Evolutionary conservation across 2,329 filamentous ascomycete species (phyloP).

Genomic region (Xylaria sp.): DNA sequence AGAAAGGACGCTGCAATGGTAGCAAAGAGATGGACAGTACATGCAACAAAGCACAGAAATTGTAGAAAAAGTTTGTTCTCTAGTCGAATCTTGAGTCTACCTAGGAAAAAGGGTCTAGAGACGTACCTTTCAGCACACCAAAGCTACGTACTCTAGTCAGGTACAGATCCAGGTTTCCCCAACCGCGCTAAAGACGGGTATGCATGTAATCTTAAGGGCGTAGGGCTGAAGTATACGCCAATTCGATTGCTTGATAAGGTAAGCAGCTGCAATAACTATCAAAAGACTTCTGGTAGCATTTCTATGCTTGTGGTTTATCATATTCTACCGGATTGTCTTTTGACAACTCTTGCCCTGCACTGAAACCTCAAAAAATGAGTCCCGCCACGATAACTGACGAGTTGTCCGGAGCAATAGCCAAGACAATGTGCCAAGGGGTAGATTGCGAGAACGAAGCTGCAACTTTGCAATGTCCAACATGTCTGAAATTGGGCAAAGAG

Average conservation of each 20-base stretch:
- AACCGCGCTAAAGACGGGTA: background rate
- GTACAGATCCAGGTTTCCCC: background rate
- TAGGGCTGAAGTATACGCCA: conserved; percentile 13
- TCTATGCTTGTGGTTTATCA: background rate
- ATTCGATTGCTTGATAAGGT: background rate
- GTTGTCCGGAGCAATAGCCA: conserved; percentile 58
- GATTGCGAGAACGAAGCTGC: conserved; percentile 90
- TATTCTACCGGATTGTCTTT: background rate
- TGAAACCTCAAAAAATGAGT: background rate
- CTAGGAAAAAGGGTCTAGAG: too few relatives aligned
- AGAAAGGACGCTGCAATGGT: too few relatives aligned
- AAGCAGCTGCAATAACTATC: background rate
- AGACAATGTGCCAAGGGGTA: conserved; percentile 79
- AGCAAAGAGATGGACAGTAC: too few relatives aligned
- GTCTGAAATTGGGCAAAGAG: conserved; percentile 87
- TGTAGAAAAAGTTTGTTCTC: too few relatives aligned
- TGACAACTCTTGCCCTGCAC: background rate
- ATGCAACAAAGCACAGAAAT: too few relatives aligned
- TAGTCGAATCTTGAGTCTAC: too few relatives aligned
- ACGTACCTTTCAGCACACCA: too few relatives aligned
- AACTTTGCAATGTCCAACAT: conserved; percentile 91
- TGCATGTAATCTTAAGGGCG: conserved; percentile 31
- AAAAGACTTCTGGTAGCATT: background rate
- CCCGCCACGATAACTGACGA: background rate
- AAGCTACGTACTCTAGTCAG: background rate